Evolutionary conservation across 257 asterid species (phyloP).

Genomic region (Vinca minor): DNA sequence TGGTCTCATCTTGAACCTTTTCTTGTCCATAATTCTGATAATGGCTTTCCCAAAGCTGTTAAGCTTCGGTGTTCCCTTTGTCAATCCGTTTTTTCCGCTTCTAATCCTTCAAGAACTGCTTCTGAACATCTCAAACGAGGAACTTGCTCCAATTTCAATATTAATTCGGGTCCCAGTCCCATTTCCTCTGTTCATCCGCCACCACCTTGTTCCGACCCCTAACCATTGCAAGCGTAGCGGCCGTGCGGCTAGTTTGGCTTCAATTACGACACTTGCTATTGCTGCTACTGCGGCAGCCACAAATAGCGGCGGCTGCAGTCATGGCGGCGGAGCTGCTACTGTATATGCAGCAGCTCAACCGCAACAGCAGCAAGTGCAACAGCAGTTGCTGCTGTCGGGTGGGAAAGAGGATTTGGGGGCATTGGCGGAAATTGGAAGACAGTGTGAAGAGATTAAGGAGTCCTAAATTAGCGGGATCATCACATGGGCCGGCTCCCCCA

Average conservation of each 20-base stretch:
- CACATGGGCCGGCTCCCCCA: constrained; percentile 45
- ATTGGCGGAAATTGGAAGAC: constrained; percentile 73
- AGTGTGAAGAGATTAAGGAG: constrained; percentile 83
- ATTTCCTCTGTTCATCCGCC: constrained; percentile 44
- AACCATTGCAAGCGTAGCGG: constrained; percentile 38
- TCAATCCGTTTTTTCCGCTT: constrained; percentile 95
- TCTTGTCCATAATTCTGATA: constrained; percentile 62
- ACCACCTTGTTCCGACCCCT: constrained; percentile 15
- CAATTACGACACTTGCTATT: constrained; percentile 36
- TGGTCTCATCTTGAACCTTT: constrained; percentile 97
- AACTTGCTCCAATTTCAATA: constrained; percentile 88
- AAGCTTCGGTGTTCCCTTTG: constrained; percentile 82
- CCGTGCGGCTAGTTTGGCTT: background rate
- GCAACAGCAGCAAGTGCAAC: constrained; percentile 32
- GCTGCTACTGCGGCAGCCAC: constrained; percentile 34
- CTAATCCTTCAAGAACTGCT: constrained; percentile 93
- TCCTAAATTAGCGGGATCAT: constrained; percentile 54
- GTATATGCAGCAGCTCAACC: constrained; percentile 27
- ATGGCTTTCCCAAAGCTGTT: constrained; percentile 79
- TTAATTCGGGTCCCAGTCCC: constrained; percentile 52
- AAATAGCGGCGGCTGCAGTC: constrained; percentile 26
- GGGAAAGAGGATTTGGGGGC: constrained; percentile 94
- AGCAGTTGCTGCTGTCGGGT: constrained; percentile 65
- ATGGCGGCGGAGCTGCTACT: constrained; percentile 21
- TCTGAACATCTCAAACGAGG: constrained; percentile 95